Evolutionary conservation across 495 filamentous ascomycete species (phyloP).

Genomic region (Trichoderma virens): DNA sequence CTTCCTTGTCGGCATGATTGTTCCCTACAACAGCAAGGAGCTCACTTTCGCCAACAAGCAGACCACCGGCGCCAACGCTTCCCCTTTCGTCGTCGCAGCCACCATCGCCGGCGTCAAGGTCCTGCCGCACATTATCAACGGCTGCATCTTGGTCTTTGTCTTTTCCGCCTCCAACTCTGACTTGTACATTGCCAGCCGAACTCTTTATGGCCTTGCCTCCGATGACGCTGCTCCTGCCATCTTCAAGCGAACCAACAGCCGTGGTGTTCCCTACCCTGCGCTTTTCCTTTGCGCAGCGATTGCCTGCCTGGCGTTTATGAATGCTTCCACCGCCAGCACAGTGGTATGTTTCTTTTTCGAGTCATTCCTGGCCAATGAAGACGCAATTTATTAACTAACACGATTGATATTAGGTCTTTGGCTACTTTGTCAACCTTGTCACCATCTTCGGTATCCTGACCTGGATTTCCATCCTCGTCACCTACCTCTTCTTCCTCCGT

Average conservation of each 20-base stretch:
- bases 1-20: slow-evolving; percentile 63
- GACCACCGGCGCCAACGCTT: slow-evolving; percentile 49
- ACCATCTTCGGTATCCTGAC: slow-evolving; percentile 75
- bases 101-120: slow-evolving; percentile 54
- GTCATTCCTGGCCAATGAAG: not conserved
- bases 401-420: slow-evolving; percentile 51
- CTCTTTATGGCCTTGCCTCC: slow-evolving; percentile 68
- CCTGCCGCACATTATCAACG: slow-evolving; percentile 70
- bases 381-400: not conserved
- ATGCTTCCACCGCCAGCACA: slow-evolving; percentile 58
- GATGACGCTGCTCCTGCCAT: slow-evolving; percentile 69
- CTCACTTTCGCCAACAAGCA: slow-evolving; percentile 49
- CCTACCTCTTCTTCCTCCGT: slow-evolving; percentile 71
- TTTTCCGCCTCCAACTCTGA: slow-evolving; percentile 72
- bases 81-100: slow-evolving; percentile 60
- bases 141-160: slow-evolving; percentile 70
- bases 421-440: slow-evolving; percentile 78
- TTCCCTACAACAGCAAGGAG: slow-evolving; percentile 47
- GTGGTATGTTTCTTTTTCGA: slow-evolving; percentile 14
- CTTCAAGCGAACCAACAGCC: slow-evolving; percentile 59
- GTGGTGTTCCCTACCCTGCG: slow-evolving; percentile 68
- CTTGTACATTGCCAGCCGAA: slow-evolving; percentile 77
- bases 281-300: slow-evolving; percentile 55
- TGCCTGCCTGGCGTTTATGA: slow-evolving; percentile 68
- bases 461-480: slow-evolving; percentile 78